Evolutionary conservation across 192 early-diverging fungal species (phyloP), one percentile per base, ranked within the genome.

Genomic region (Coemansia sp.): DNA sequence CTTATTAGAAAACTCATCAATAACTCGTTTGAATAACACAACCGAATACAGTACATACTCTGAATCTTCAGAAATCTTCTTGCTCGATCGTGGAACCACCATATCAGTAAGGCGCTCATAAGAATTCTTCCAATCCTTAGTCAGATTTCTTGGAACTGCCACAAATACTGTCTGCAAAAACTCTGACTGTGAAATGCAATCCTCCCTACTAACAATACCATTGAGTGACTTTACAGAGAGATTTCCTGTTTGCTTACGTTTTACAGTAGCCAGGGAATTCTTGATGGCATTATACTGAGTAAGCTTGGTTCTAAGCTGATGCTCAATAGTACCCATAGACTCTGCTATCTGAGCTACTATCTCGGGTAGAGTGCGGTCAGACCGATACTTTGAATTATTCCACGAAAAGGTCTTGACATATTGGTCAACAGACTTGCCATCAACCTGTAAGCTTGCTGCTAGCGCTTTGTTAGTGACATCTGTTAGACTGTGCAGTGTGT

Each of bases 361-460:
- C 71, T 98, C 97, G 55, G 86, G 81, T 68, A 99, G 79, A 6
- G 92, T 86, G 78, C 95, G 94, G 80, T 99, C 97, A 2, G 89
- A 70, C 51, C 97, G 85, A 77, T 95, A 99, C 80, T 97, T 97
- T 88, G 96, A 90, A 19, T 89, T 92, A 75, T 98, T 94, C 97
- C 97, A 99, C 63, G 90, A 84, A 71, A 98, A 98, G 23, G 85
- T 82, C 62, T 87, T 86, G 17, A 98, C 77, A 64, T 92, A 99
- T 52, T 91, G 83, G 75, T 95, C 95, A 33, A 97, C 86, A 57
- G 87, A 75, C 85, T 95, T 78, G 30, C 64, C 78, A 11, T 81
- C 72, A 2, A 81, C 78, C 30, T 42, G 17, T 53, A 78, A 60
- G 29, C 46, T 27, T 10, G 61, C 36, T 14, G 51, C 52, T 6